phyloP scores from a whole-genome alignment of 129 eudicot species.

The Solidago caesia region DNA sequence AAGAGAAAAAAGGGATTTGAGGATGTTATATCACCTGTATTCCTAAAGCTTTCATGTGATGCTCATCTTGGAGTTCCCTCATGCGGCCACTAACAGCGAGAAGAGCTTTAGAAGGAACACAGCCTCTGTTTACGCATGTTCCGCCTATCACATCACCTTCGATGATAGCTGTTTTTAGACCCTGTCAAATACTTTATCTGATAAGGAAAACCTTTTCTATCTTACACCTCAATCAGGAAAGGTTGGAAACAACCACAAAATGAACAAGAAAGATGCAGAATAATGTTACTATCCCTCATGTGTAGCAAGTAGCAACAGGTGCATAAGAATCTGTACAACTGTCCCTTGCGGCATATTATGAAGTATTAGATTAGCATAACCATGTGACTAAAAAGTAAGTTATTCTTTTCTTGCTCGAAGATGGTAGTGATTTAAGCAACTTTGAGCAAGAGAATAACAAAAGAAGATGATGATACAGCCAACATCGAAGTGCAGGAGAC shows the following conservation, averaged over 20 bases:
- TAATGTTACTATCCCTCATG: not conserved
- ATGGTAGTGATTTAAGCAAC: too few relatives aligned
- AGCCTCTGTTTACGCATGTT: constrained; percentile 92
- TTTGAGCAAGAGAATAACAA: too few relatives aligned
- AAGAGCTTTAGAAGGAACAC: constrained; percentile 97
- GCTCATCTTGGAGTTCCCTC: constrained; percentile 90
- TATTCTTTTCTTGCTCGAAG: too few relatives aligned
- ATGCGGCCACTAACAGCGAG: constrained; percentile 93
- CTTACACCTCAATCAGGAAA: constrained; percentile 8
- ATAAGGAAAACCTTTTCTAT: constrained; percentile 18
- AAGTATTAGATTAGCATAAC: constrained; percentile 8
- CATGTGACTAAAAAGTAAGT: constrained; percentile 3
- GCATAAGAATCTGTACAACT: not conserved
- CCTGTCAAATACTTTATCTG: constrained; percentile 45
- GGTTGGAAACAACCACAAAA: constrained; percentile 6
- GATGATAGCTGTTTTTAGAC: constrained; percentile 87
- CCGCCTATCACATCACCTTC: constrained; percentile 96
- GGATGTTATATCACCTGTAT: constrained; percentile 54
- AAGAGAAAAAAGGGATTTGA: not conserved
- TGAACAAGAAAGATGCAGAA: constrained; percentile 12
- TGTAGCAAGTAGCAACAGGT: not conserved
- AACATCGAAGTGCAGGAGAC: too few relatives aligned
- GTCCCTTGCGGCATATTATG: not conserved
- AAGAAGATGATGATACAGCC: too few relatives aligned
- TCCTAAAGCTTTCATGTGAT: constrained; percentile 81